A percentile compares a stretch with the other conserved stretches of the same genome.
phyloP scores from a whole-genome alignment of 163 green algal genomes.

The Scenedesmus sp. region DNA sequence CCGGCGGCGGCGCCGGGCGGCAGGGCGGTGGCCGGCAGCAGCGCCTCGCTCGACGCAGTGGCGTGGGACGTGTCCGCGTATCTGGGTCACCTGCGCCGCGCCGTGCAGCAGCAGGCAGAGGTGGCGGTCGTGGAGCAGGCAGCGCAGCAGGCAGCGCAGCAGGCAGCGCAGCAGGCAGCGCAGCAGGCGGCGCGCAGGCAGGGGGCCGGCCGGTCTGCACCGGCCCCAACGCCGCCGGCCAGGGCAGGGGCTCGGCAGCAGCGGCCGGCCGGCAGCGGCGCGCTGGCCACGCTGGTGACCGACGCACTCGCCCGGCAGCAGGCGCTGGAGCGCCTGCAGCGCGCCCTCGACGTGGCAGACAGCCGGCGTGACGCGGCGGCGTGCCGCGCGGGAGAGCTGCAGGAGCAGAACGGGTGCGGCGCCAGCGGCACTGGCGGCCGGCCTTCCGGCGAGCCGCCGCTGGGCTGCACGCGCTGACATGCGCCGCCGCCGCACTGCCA shows the following conservation, averaged over 20 bases:
- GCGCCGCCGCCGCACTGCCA: slow-evolving; percentile 2
- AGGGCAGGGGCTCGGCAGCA: no score
- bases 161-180: no score
- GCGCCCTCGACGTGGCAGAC: slow-evolving; percentile 46
- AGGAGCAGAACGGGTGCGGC: slow-evolving; percentile 35
- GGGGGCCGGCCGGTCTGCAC: no score
- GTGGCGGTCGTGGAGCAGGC: no score
- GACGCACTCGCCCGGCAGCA: slow-evolving; percentile 47
- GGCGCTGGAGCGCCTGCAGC: slow-evolving; percentile 50
- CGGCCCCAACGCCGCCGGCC: no score
- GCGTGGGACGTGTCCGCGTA: slow-evolving; percentile 8
- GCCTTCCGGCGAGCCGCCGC: no score
- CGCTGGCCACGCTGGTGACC: slow-evolving; percentile 23
- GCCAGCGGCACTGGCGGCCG: neutral
- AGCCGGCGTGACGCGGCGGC: slow-evolving; percentile 43
- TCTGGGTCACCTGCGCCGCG: neutral
- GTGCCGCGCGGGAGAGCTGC: slow-evolving; percentile 49
- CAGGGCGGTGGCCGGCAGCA: slow-evolving; percentile 5
- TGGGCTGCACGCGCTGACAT: no score
- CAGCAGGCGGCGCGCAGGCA: no score
- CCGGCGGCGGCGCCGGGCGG: neutral
- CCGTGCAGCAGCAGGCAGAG: neutral
- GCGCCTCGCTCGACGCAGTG: slow-evolving; percentile 7
- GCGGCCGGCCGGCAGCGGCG: neutral
- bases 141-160: no score